phyloP scores from a whole-genome alignment of 257 asterid genomes.

The Nicotiana knightiana region DNA sequence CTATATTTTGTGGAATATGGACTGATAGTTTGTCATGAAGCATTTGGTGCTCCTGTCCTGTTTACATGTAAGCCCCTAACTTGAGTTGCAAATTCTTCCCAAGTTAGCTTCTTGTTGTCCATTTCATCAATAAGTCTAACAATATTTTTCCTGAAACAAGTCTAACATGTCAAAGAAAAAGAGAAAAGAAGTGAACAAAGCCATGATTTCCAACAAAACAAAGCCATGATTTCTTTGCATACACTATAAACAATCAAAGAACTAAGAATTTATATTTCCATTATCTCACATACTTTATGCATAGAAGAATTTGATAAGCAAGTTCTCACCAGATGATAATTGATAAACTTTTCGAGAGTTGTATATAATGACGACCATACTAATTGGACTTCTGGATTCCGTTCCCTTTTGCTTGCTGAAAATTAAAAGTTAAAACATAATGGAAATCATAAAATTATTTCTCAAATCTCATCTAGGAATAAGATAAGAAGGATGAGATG shows the following conservation, averaged over 20 bases:
- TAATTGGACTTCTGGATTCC: background rate
- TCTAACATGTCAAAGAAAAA: background rate
- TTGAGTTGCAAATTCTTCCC: constrained; percentile 26
- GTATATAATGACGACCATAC: too few relatives aligned
- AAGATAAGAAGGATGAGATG: too few relatives aligned
- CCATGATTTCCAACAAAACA: too few relatives aligned
- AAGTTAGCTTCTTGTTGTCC: constrained; percentile 18
- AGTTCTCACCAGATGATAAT: too few relatives aligned
- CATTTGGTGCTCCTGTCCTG: constrained; percentile 30
- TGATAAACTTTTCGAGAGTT: too few relatives aligned
- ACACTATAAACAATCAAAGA: too few relatives aligned
- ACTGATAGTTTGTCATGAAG: background rate
- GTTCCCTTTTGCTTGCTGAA: background rate
- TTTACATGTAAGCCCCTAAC: constrained; percentile 25
- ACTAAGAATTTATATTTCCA: too few relatives aligned
- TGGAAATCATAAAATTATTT: too few relatives aligned
- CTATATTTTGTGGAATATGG: background rate
- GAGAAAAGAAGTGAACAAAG: background rate
- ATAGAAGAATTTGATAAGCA: too few relatives aligned
- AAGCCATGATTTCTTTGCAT: too few relatives aligned
- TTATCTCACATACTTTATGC: too few relatives aligned
- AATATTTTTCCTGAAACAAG: constrained; percentile 18
- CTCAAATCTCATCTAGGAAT: too few relatives aligned
- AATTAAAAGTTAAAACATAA: background rate
- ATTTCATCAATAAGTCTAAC: constrained; percentile 24